Evolutionary conservation across 2,329 filamentous ascomycete genomes (phyloP).

Genomic region (Pseudogymnoascus sp.): DNA sequence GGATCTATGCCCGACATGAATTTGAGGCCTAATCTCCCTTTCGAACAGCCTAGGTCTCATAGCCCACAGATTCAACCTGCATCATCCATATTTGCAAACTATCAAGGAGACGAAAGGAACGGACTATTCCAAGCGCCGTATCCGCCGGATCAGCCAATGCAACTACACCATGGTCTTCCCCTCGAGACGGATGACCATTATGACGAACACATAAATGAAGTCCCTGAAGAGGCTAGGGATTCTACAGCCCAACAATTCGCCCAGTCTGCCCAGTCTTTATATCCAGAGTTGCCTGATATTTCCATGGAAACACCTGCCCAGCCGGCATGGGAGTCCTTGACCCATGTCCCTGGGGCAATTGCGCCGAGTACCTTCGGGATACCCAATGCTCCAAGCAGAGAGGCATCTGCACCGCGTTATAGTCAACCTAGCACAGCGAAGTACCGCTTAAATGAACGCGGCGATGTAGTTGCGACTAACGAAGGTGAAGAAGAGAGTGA

Average conservation of each 20-base stretch:
- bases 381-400: background rate
- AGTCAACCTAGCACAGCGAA: background rate
- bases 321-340: background rate
- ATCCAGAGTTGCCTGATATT: background rate
- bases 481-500: conserved; percentile 28
- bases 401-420: background rate
- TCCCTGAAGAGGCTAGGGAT: background rate
- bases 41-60: background rate
- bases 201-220: background rate
- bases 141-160: background rate
- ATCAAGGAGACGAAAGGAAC: background rate
- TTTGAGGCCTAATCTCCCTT: background rate
- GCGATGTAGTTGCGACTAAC: conserved; percentile 10
- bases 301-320: conserved; percentile 3
- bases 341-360: background rate
- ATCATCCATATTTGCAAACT: background rate
- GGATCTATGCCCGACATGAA: background rate
- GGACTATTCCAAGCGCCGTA: background rate
- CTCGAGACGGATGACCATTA: background rate
- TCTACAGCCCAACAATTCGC: background rate
- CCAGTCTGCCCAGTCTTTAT: background rate
- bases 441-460: background rate
- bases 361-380: background rate
- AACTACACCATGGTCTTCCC: background rate
- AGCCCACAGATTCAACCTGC: background rate